Evolutionary conservation across 2,329 filamentous ascomycete genomes (phyloP).

Genomic region (Delphinella strobiligena): DNA sequence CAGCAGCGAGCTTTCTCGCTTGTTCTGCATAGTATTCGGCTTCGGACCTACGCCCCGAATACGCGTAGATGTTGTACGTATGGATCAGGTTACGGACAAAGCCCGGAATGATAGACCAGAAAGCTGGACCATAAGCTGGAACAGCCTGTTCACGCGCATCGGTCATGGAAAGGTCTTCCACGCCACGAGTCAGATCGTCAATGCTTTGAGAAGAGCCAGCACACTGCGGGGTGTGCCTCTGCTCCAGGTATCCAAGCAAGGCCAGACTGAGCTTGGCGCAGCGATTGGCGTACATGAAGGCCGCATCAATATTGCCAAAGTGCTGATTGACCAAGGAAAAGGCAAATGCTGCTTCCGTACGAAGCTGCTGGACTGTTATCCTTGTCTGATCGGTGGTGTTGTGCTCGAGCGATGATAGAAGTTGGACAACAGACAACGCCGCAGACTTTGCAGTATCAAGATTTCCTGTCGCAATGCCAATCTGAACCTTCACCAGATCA

Average conservation of each 20-base stretch:
- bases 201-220: too few relatives aligned
- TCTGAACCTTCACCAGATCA: neutral
- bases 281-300: constrained; percentile 3
- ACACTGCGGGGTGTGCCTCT: too few relatives aligned
- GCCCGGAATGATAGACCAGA: constrained; percentile 68
- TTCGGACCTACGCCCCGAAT: constrained; percentile 78
- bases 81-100: constrained; percentile 61
- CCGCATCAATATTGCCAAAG: neutral
- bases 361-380: neutral
- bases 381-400: neutral
- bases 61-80: constrained; percentile 65
- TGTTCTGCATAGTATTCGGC: constrained; percentile 81
- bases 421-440: neutral
- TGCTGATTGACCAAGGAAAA: neutral
- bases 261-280: neutral
- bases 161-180: constrained; percentile 1
- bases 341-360: constrained; percentile 1
- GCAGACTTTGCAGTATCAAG: neutral
- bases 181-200: constrained; percentile 1
- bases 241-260: neutral
- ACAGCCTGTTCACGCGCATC: too few relatives aligned
- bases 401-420: neutral
- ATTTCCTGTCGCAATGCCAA: neutral
- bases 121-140: constrained; percentile 34
- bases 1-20: constrained; percentile 60